Base-by-base conservation (phyloP, 345 rosid genomes). In the Chamaenerion angustifolium region DNA sequence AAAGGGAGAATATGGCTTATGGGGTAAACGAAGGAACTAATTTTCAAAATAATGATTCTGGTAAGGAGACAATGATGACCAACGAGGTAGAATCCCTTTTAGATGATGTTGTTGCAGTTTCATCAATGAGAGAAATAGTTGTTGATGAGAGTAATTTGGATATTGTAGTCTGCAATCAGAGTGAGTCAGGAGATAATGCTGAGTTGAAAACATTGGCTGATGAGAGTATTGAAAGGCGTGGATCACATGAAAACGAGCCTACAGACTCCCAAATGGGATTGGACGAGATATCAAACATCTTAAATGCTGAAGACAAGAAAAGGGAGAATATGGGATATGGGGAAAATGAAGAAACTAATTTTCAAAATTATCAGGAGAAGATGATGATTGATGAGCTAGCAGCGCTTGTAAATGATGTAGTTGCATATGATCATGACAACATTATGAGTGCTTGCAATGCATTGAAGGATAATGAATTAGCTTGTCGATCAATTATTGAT, bases 331-430 rank as follows among this genome's bases (percentile, higher is more conserved):
- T 54, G 51, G 48, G 56, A 48, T 44, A 40, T 46, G 56, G 68
- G 57, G 35, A 23, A 53, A 45, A 11, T 37, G 60, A 61, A n/a
- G 74, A 47, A 52, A 68, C 52, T 27, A 56, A 64, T 41, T 65
- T 56, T 12, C 67, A 45, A 37, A 79, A 67, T 64, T 31, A 53
- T 40, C 54, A 19, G 21, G 65, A 66, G 11, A 75, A 66, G 9
- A 62, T 64, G 40, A 40, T 81, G 46, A 68, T 81, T 52, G 66
- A 74, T 52, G 87, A 77, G 37, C 54, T 82, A 51, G 70, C 79
- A 56, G 62, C 67, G 48, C 53, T 72, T 48, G 52, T 77, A 31
- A 64, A 70, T 18, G 81, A 62, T 52, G 70, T 52, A 23, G 55
- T 35, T 37, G 70, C 66, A 19, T 23, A 25, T 59, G 61, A 52